Base-by-base conservation (phyloP, 345 rosid species). In the Moringa oleifera region DNA sequence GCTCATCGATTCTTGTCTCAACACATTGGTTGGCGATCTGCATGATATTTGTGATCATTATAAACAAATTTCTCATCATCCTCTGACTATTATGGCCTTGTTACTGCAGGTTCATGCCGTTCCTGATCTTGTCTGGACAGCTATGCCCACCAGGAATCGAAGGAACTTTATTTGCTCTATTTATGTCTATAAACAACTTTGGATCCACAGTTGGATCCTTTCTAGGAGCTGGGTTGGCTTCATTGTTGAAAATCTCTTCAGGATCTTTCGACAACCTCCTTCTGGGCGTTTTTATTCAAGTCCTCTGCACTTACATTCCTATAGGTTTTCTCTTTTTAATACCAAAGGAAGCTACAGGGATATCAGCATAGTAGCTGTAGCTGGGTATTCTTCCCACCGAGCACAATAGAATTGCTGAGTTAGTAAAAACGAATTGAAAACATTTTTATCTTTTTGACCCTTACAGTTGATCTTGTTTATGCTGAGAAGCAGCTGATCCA, bases 141-240 rank as follows among this genome's bases (percentile, higher is more conserved):
- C 70, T 85, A 33, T 90, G 99, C 71, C 99, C 99, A 4, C 99
- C 97, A 1, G 97, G 99, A 62, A 88, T 90, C 0, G 96, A 94
- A 76, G 97, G 99, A 73, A 90, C 96, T 20, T 85, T 94, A 0
- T 94, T 94, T 50, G 96, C 99, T 1, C 87, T 94, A 77, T 94
- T 94, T 66, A 94, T 90, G 97, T 90, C 99, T 4, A 94, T 90
- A 59, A 90, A 81, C 85, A 88, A 90, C 83, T 66, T 94, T 4
- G 96, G 99, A 6, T 80, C 90, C 61, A 94, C 96, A 0, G 10
- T 94, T 4, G 95, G 97, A 55, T 88, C 97, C 8, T 94, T 90
- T 71, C 67, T 80, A 22, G 99, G 99, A 31, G 95, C 96, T n/a
- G 92, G 87, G 41, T 71, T 94, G 70, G 95, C 97, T 66, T 90